phyloP scores from a whole-genome alignment of 345 rosid genomes.

The Eucalyptus viminalis region DNA sequence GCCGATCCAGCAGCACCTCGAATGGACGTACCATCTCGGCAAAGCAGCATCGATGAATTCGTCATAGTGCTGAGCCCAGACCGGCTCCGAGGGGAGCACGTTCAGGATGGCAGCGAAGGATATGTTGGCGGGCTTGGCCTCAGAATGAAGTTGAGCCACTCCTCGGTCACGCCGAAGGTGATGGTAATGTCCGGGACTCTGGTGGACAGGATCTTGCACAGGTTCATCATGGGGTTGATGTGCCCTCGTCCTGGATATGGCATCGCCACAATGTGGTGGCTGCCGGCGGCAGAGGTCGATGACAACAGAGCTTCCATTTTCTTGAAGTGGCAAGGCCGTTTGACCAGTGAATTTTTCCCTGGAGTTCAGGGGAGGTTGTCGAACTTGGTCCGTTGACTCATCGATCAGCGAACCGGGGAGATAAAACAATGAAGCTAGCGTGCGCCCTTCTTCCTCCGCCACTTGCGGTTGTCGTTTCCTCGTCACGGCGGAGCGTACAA shows the following conservation, averaged over 20 bases:
- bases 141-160: conserved; percentile 5
- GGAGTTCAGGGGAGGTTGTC: background rate
- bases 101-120: background rate
- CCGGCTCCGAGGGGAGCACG: conserved; percentile 8
- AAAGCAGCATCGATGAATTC: background rate
- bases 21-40: conserved; percentile 7
- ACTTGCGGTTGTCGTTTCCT: background rate
- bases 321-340: background rate
- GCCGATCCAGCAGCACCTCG: conserved; percentile 1
- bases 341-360: background rate
- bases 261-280: conserved; percentile 2
- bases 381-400: background rate
- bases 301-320: background rate
- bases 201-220: conserved; percentile 5
- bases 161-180: conserved; percentile 13
- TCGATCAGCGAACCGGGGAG: background rate
- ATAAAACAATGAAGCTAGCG: background rate
- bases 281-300: background rate
- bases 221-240: conserved; percentile 20
- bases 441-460: background rate
- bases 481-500: background rate
- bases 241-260: conserved; percentile 19
- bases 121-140: background rate
- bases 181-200: background rate
- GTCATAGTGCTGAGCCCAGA: background rate